These are phyloP conservation scores for Kodamaea alishanica DNA, from an alignment of 1,139 yeast genomes.

Conservation along the genomic window DNA sequence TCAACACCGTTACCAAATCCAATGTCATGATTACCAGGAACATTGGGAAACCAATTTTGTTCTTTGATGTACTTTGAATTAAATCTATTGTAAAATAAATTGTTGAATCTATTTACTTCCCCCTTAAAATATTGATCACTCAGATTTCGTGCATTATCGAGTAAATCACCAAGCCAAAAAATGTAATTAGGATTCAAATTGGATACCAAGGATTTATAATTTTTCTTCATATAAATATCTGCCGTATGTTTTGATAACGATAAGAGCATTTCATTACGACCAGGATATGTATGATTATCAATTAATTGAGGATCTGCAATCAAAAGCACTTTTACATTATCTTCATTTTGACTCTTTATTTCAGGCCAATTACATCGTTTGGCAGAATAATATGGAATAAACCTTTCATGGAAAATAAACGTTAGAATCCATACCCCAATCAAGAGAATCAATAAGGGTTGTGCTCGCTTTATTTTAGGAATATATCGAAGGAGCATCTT, in stretches of 20 bases:
- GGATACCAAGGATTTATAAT: conserved; percentile 37
- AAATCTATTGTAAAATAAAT: conserved; percentile 29
- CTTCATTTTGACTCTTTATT: background rate
- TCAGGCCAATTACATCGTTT: conserved; percentile 35
- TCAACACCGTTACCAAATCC: conserved; percentile 52
- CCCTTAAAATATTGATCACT: conserved; percentile 35
- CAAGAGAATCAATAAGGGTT: conserved; percentile 12
- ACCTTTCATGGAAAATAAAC: conserved; percentile 34
- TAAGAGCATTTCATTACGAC: conserved; percentile 34
- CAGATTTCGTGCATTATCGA: conserved; percentile 51
- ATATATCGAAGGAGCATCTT: background rate
- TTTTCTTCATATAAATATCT: conserved; percentile 46
- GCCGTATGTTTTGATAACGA: conserved; percentile 46
- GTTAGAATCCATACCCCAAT: conserved; percentile 28
- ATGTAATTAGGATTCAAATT: conserved; percentile 43
- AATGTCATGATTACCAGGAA: conserved; percentile 58
- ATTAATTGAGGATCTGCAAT: conserved; percentile 49
- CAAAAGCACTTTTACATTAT: conserved; percentile 27
- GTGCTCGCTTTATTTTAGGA: conserved; percentile 4
- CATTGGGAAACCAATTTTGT: conserved; percentile 28
- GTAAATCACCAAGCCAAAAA: conserved; percentile 50
- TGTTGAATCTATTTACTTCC: conserved; percentile 38
- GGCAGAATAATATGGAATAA: conserved; percentile 27
- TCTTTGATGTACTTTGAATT: conserved; percentile 20
- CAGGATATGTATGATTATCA: conserved; percentile 50